These are phyloP conservation scores for Globisporangium alternatum DNA, from an alignment of 352 stramenopile species.

Conservation along the genomic window DNA sequence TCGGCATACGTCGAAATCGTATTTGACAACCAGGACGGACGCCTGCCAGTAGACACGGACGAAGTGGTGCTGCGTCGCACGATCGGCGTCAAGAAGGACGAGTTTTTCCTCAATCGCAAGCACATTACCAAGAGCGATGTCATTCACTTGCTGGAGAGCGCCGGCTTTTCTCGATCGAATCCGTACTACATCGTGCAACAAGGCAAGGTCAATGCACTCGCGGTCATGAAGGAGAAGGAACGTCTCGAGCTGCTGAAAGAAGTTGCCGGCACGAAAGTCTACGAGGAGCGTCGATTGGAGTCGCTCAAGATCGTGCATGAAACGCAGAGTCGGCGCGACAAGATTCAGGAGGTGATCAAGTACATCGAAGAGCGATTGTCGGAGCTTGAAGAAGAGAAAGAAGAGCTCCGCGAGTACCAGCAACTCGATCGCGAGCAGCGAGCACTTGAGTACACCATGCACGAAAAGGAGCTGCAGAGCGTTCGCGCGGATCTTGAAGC, in stretches of 20 bases:
- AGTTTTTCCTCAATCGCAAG: slow-evolving; percentile 99
- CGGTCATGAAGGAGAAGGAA: slow-evolving; percentile 97
- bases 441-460: slow-evolving; percentile 97
- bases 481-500: slow-evolving; percentile 57
- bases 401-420: slow-evolving; percentile 95
- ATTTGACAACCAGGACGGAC: slow-evolving; percentile 99
- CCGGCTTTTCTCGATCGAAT: slow-evolving; percentile 98
- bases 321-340: slow-evolving; percentile 91
- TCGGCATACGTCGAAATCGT: slow-evolving; percentile 99
- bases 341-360: slow-evolving; percentile 95
- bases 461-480: slow-evolving; percentile 84
- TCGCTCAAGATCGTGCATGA: slow-evolving; percentile 97
- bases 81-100: slow-evolving; percentile 99
- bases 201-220: slow-evolving; percentile 98
- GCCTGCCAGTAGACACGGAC: slow-evolving; percentile 89
- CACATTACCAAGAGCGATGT: slow-evolving; percentile 98
- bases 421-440: slow-evolving; percentile 93
- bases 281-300: slow-evolving; percentile 97
- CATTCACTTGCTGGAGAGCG: slow-evolving; percentile 97
- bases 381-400: slow-evolving; percentile 98
- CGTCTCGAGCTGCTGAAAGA: slow-evolving; percentile 98
- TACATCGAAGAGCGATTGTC: slow-evolving; percentile 94
- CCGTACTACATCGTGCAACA: slow-evolving; percentile 99
- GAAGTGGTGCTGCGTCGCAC: slow-evolving; percentile 96
- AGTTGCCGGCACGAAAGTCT: slow-evolving; percentile 98